Base-by-base conservation (phyloP, 2,329 filamentous ascomycete genomes). In the Fusarium robinianum region DNA sequence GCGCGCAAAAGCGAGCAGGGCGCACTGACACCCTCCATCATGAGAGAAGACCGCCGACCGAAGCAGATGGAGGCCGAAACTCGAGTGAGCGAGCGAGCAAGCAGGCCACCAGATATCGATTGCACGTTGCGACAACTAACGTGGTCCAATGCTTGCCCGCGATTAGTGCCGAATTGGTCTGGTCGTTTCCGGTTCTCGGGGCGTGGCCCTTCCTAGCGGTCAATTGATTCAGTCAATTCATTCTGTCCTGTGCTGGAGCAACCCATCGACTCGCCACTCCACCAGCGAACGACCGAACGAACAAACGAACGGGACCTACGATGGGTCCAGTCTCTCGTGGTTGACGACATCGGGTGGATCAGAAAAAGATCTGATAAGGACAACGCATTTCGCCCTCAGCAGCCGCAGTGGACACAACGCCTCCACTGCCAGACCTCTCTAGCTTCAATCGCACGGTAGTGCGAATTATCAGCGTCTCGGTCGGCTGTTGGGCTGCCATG, bases 1-100 rank as follows among this genome's bases (percentile, higher is more conserved):
- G 44, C 34, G 26, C n/a, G n/a, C n/a, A n/a, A n/a, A n/a, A n/a
- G n/a, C n/a, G n/a, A n/a, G n/a, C n/a, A n/a, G n/a, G n/a, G 30
- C 38, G 52, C 49, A 57, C 52, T 50, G 53, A 54, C 53, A 53
- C 49, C 41, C 46, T 51, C 53, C 46, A 54, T 39, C 19, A 51
- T 46, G 37, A 43, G 39, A 27, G 25, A 17, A 29, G 19, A 41
- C 18, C 32, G n/a, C 19, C 16, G 29, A n/a, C 41, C 38, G 41
- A 32, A 36, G 33, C 34, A 48, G 43, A 27, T 41, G 26, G n/a
- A 46, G 41, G 32, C 42, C 27, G 49, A 42, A 42, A 41, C n/a
- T n/a, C n/a, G n/a, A n/a, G n/a, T n/a, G n/a, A n/a, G n/a, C n/a
- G n/a, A n/a, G n/a, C n/a, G n/a, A n/a, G n/a, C n/a, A n/a, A n/a